phyloP scores from a whole-genome alignment of 108 stramenopile species.

The Cyclotella choctawhatcheeana region DNA sequence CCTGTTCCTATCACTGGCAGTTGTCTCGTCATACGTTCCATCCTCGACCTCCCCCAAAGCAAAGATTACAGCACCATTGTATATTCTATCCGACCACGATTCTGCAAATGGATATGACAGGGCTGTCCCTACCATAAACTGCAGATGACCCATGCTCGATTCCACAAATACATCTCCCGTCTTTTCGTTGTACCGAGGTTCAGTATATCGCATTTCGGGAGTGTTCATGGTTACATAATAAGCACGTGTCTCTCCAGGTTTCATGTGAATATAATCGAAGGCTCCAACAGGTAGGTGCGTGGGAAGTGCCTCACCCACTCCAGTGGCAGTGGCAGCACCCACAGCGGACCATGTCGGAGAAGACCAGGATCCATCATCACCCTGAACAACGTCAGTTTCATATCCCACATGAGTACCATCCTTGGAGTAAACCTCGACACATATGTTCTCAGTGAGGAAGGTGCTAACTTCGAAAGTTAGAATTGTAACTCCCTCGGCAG shows the following conservation, averaged over 20 bases:
- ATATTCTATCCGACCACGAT: constrained; percentile 31
- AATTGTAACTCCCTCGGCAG: constrained; percentile 36
- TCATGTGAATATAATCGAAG: constrained; percentile 31
- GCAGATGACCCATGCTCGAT: constrained; percentile 15
- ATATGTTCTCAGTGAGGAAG: constrained; percentile 32
- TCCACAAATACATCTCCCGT: constrained; percentile 32
- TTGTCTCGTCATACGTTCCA: constrained; percentile 21
- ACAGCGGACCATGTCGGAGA: constrained; percentile 26
- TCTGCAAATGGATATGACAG: constrained; percentile 29
- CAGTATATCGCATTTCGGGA: constrained; percentile 43
- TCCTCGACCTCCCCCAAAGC: constrained; percentile 30
- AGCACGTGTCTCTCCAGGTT: constrained; percentile 35
- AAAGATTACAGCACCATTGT: constrained; percentile 49
- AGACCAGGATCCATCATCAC: constrained; percentile 15
- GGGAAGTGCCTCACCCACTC: constrained; percentile 21
- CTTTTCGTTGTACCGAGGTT: constrained; percentile 30
- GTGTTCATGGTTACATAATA: constrained; percentile 42
- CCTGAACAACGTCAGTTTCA: constrained; percentile 18
- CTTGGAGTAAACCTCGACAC: constrained; percentile 49
- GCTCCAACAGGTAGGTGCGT: constrained; percentile 37
- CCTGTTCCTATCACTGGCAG: constrained; percentile 20
- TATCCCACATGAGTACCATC: constrained; percentile 43
- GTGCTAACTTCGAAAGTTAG: constrained; percentile 41
- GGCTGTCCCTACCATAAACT: constrained; percentile 40
- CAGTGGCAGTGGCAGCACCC: constrained; percentile 28